A percentile compares a stretch with the other conserved stretches of the same genome.
Evolutionary conservation across 2,329 filamentous ascomycete genomes (phyloP).

Genomic region (Endothia cerciana): DNA sequence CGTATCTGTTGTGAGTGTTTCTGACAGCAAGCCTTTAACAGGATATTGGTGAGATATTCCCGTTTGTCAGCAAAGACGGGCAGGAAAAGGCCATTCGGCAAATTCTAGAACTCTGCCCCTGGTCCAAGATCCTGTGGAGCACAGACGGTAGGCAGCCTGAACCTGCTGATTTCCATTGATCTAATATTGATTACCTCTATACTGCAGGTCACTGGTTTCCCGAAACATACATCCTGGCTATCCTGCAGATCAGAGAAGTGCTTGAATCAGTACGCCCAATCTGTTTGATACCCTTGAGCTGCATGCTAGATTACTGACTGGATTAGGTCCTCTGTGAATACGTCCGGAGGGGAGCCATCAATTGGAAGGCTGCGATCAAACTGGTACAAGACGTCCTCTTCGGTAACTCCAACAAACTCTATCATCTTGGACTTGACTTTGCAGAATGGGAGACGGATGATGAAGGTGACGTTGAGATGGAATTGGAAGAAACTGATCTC

Average conservation of each 20-base stretch:
- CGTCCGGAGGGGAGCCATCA: constrained; percentile 65
- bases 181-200: not conserved
- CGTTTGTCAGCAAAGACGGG: constrained; percentile 74
- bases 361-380: constrained; percentile 62
- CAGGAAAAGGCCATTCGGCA: constrained; percentile 73
- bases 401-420: constrained; percentile 76
- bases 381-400: constrained; percentile 73
- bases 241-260: constrained; percentile 71
- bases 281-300: not conserved
- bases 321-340: constrained; percentile 67
- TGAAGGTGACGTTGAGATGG: constrained; percentile 21
- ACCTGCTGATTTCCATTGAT: not conserved
- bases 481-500: constrained; percentile 37
- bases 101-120: constrained; percentile 74
- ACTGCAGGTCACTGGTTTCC: constrained; percentile 65
- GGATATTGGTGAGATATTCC: constrained; percentile 83
- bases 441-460: constrained; percentile 36
- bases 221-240: constrained; percentile 76
- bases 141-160: constrained; percentile 61
- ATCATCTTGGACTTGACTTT: constrained; percentile 60
- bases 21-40: not conserved
- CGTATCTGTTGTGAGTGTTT: not conserved
- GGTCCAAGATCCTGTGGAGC: constrained; percentile 77
- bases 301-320: constrained; percentile 22
- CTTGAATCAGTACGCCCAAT: constrained; percentile 62